Base-by-base conservation (phyloP, 2,329 filamentous ascomycete genomes). In the Clonostachys rosea region DNA sequence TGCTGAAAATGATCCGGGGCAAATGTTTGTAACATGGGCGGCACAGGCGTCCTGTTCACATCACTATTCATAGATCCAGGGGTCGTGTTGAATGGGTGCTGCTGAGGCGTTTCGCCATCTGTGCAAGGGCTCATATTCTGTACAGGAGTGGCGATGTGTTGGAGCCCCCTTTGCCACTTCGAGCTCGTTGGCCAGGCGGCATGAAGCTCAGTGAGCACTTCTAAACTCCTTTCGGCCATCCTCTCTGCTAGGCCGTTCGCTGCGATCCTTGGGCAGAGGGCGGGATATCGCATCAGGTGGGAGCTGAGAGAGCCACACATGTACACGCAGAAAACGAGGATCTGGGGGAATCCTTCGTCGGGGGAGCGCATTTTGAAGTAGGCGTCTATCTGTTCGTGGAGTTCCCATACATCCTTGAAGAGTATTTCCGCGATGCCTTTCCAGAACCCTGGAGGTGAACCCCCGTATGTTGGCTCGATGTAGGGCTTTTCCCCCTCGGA, bases 271-370 rank as follows among this genome's bases (percentile, higher is more conserved):
- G 56, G 57, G 43, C 59, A 63, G n/a, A 63, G 52, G 24, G 52
- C 50, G 6, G 61, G 61, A 43, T 59, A 55, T 12, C 58, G 57
- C 55, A 56, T 60, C 3, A 67, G 56, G 41, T 61, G 59, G 1
- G 54, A 54, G 12, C 59, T 59, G n/a, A 70, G 54, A 1, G 64
- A 68, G 10, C 66, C 66, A 48, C 66, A 70, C 43, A 66, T 61
- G 52, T 70, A 70, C 37, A 64, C 59, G 46, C 65, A 69, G 42
- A 69, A 70, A 10, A 66, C 66, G 6, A 69, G 57, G 33, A 70
- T 65, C 45, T 59, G 63, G 6, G 62, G 64, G 44, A 62, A 65
- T 0, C 59, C 60, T 40, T 67, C 56, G 16, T 56, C 59, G 9
- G 45, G 50, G 7, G 55, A 49, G 5, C 61, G 54, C 45, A 61